These are phyloP conservation scores for Diospyros kaki DNA, from an alignment of 148 eudicot species.

Conservation along the genomic window DNA sequence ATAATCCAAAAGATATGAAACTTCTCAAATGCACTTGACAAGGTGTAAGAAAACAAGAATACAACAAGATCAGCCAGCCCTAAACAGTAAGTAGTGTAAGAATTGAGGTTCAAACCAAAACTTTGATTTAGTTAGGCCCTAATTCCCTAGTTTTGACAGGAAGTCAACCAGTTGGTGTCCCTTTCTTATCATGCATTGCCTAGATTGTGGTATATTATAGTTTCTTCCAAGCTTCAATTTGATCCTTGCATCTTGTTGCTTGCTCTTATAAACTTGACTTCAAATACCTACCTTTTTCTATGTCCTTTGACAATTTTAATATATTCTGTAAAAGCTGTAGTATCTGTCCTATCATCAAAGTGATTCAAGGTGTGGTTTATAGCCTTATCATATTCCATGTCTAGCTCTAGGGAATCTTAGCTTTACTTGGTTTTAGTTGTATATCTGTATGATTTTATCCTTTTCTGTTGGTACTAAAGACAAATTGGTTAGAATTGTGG, in stretches of 20 bases:
- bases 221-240: background rate
- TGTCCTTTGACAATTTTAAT: background rate
- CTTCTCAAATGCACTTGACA: too few species aligned
- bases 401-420: background rate
- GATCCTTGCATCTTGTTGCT: slow-evolving; percentile 3
- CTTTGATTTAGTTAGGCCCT: too few species aligned
- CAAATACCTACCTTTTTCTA: background rate
- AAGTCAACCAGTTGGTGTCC: too few species aligned
- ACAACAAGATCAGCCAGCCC: too few species aligned
- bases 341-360: background rate
- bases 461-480: too few species aligned
- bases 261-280: background rate
- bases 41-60: too few species aligned
- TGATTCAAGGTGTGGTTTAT: background rate
- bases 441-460: background rate
- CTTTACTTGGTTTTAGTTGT: background rate
- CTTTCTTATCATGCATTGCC: background rate
- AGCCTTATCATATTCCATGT: background rate
- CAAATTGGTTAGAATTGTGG: too few species aligned
- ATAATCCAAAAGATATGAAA: too few species aligned
- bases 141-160: too few species aligned
- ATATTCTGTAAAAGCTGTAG: background rate
- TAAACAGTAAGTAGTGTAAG: too few species aligned
- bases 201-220: background rate
- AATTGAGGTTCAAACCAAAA: too few species aligned